Conservation (phyloP, 768 basidiomycete species). For the Mycena rosella region DNA sequence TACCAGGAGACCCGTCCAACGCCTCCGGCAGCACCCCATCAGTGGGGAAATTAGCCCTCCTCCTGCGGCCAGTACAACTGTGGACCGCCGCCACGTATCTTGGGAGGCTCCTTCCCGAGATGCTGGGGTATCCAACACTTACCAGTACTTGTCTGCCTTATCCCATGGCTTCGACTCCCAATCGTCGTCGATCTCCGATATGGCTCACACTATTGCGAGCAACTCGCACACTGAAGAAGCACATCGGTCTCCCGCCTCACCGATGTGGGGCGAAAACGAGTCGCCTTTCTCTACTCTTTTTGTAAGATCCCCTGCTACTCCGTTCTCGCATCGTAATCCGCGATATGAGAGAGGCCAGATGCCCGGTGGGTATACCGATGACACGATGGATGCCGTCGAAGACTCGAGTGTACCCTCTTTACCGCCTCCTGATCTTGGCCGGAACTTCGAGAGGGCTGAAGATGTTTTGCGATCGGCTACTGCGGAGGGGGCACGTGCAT, state of each 20-base stretch:
- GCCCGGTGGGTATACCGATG: conserved; percentile 21
- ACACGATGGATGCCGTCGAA: conserved; percentile 30
- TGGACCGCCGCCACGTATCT: conserved; percentile 36
- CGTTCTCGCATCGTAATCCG: conserved; percentile 2
- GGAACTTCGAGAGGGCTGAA: conserved; percentile 38
- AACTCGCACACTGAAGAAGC: conserved; percentile 30
- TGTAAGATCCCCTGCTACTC: conserved; percentile 8
- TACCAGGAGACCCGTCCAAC: conserved; percentile 22
- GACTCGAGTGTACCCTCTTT: conserved; percentile 42
- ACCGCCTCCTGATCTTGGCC: conserved; percentile 48
- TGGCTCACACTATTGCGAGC: conserved; percentile 38
- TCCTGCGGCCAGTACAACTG: conserved; percentile 26
- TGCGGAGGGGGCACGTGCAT: conserved; percentile 5
- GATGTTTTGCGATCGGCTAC: conserved; percentile 24
- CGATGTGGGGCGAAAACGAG: conserved; percentile 16
- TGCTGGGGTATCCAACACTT: conserved; percentile 25
- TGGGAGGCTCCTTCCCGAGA: conserved; percentile 35
- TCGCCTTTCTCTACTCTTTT: conserved; percentile 34
- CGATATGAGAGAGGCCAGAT: neutral
- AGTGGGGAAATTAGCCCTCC: conserved; percentile 30
- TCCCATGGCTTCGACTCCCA: conserved; percentile 34
- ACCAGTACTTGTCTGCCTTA: conserved; percentile 33
- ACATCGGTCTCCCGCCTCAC: conserved; percentile 8
- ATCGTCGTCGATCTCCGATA: conserved; percentile 34
- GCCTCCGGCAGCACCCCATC: conserved; percentile 25